A percentile compares a stretch with the other conserved stretches of the same genome.
Conservation (phyloP, 306 rosid genomes). For the Cucumis sativus region DNA sequence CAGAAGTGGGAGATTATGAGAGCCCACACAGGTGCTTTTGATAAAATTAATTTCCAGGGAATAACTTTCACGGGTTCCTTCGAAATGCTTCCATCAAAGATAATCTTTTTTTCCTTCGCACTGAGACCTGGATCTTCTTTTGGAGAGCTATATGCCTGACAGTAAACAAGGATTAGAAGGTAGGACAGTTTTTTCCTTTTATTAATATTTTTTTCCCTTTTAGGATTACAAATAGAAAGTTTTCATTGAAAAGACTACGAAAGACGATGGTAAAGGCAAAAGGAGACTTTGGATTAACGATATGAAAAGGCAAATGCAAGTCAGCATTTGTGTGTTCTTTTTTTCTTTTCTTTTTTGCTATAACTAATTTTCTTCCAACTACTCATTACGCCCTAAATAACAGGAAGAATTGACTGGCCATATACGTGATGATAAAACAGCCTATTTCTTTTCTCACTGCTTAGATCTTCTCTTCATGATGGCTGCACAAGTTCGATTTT, state of each 20-base stretch:
- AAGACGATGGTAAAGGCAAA: not conserved
- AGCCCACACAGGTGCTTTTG: conserved; percentile 98
- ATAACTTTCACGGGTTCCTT: conserved; percentile 71
- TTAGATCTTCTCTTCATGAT: not conserved
- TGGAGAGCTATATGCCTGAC: conserved; percentile 85
- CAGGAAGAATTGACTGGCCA: not conserved
- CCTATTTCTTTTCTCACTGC: not conserved
- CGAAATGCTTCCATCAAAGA: conserved; percentile 52
- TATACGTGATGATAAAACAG: not conserved
- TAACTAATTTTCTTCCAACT: not conserved
- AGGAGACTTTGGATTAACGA: not conserved
- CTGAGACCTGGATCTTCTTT: conserved; percentile 67
- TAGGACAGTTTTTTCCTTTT: not conserved
- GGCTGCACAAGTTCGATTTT: not conserved
- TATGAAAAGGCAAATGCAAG: too few species aligned
- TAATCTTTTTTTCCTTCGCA: conserved; percentile 47
- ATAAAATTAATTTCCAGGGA: conserved; percentile 88
- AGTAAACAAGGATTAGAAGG: conserved; percentile 11
- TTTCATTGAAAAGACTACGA: not conserved
- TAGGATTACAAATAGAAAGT: not conserved
- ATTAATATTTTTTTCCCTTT: not conserved
- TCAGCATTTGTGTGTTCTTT: too few species aligned
- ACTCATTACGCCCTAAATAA: not conserved
- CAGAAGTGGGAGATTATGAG: conserved; percentile 85
- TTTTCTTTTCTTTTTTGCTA: not conserved